These are phyloP conservation scores for Colletotrichum viniferum DNA, from an alignment of 2,329 filamentous ascomycete species.

Conservation along the genomic window DNA sequence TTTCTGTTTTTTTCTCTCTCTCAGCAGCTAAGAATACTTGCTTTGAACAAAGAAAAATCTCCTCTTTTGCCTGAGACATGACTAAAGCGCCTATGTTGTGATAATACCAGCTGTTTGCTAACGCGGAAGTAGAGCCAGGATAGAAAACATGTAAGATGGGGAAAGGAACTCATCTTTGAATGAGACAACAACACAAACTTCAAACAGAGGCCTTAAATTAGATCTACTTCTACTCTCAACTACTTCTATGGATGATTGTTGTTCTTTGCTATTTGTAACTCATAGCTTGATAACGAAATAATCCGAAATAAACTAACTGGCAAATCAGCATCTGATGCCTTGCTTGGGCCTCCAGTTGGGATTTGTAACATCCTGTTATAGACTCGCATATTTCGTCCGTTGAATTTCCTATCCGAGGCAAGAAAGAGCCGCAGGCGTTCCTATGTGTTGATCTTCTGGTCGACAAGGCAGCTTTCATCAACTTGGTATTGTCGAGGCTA, in stretches of 20 bases:
- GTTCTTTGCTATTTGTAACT: background rate
- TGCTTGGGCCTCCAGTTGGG: rapidly evolving
- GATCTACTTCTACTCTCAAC: too few species aligned
- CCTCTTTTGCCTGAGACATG: too few species aligned
- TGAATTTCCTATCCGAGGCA: too few species aligned
- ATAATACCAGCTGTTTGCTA: too few species aligned
- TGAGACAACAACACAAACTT: too few species aligned
- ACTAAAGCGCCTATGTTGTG: background rate
- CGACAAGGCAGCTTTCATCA: background rate
- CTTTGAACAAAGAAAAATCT: too few species aligned
- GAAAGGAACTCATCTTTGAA: too few species aligned
- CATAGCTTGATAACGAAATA: background rate
- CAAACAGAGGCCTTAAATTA: too few species aligned
- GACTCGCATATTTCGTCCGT: background rate
- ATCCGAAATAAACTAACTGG: background rate
- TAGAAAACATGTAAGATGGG: too few species aligned
- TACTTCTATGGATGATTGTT: too few species aligned
- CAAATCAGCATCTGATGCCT: background rate
- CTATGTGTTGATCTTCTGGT: background rate
- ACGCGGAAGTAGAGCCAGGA: too few species aligned
- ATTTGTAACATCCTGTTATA: rapidly evolving
- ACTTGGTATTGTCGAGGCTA: background rate
- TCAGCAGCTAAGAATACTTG: background rate
- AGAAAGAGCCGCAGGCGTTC: background rate
- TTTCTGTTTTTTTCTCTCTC: background rate